A percentile compares a stretch with the other conserved stretches of the same genome.
These are phyloP conservation scores for Solanum clarkiae DNA, from an alignment of 257 asterid genomes.

Conservation along the genomic window DNA sequence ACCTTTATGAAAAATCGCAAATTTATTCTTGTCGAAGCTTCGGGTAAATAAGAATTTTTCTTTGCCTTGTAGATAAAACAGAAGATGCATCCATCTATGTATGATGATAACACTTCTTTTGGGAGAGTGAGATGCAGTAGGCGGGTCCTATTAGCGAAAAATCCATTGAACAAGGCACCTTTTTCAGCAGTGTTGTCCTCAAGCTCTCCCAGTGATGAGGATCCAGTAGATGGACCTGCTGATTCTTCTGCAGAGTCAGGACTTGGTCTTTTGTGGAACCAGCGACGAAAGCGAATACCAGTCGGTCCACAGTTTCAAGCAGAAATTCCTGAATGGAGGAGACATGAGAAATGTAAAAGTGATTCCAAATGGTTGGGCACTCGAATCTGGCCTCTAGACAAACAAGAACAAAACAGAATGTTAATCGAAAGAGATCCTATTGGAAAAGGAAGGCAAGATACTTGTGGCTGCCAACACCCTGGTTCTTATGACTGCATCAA, in stretches of 20 bases:
- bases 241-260: conserved; percentile 25
- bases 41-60: conserved; percentile 6
- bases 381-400: conserved; percentile 47
- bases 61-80: conserved; percentile 50
- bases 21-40: not conserved
- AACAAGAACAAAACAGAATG: conserved; percentile 34
- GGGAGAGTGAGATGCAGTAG: conserved; percentile 60
- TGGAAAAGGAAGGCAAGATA: conserved; percentile 57
- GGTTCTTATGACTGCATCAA: conserved; percentile 43
- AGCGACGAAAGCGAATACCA: conserved; percentile 3
- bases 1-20: not conserved
- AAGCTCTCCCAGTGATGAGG: conserved; percentile 18
- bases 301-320: conserved; percentile 6
- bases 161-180: conserved; percentile 18
- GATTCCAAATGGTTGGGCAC: conserved; percentile 49
- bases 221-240: not conserved
- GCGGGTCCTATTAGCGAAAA: conserved; percentile 46
- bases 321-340: conserved; percentile 11
- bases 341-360: not conserved
- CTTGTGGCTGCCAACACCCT: conserved; percentile 41
- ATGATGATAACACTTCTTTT: conserved; percentile 29
- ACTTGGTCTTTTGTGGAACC: conserved; percentile 1
- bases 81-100: conserved; percentile 81
- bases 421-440: conserved; percentile 39
- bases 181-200: conserved; percentile 20